Conservation (phyloP, 345 rosid species). For the Hibiscus syriacus region DNA sequence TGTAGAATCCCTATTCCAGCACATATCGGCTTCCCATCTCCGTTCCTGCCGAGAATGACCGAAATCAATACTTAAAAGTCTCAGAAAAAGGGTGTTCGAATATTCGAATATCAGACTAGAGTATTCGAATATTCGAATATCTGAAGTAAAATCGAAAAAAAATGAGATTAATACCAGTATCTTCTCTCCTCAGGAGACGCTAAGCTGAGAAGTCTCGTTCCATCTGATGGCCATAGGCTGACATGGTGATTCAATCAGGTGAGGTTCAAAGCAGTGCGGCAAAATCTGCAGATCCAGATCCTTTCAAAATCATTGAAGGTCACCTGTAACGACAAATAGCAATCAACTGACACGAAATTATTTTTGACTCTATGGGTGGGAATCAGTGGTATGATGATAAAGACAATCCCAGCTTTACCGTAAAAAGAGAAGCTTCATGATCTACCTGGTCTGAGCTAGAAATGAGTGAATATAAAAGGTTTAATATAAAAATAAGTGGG, state of each 20-base stretch:
- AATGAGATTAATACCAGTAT: constrained; percentile 77
- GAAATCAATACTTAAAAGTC: not conserved
- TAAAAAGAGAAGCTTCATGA: too few species aligned
- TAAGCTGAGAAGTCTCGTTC: constrained; percentile 56
- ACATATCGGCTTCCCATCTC: constrained; percentile 45
- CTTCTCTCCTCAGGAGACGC: constrained; percentile 50
- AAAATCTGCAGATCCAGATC: constrained; percentile 8
- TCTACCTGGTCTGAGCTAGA: too few species aligned
- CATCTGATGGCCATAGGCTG: constrained; percentile 66
- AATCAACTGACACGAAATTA: not conserved
- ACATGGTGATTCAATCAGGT: too few species aligned
- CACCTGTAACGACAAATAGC: constrained; percentile 10
- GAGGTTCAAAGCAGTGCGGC: constrained; percentile 5
- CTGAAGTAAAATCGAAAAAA: too few species aligned
- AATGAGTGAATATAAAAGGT: too few species aligned
- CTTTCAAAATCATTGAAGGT: constrained; percentile 21
- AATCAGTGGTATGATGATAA: too few species aligned
- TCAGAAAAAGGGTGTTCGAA: too few species aligned
- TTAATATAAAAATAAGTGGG: too few species aligned
- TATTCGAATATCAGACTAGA: too few species aligned
- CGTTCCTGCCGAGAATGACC: constrained; percentile 14
- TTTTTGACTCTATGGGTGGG: too few species aligned
- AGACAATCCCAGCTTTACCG: not conserved
- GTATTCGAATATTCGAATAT: too few species aligned
- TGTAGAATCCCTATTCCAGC: constrained; percentile 65